phyloP scores from a whole-genome alignment of 192 early-diverging fungal species.

The Pilaira anomala region DNA sequence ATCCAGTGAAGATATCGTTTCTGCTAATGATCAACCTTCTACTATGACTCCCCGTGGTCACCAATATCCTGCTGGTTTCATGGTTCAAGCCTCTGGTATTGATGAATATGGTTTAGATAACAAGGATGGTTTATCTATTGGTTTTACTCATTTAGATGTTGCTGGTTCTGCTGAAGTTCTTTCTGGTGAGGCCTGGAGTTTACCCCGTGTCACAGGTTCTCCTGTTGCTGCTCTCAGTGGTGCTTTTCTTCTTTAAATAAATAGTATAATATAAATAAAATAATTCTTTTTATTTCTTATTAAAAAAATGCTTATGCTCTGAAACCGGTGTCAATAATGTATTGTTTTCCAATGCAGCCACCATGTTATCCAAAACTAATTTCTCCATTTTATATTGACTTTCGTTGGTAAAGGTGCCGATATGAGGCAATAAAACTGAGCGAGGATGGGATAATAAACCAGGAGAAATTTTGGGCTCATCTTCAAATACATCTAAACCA shows the following conservation, averaged over 20 bases:
- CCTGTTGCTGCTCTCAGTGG: slow-evolving; percentile 74
- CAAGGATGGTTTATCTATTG: slow-evolving; percentile 53
- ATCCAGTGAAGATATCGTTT: slow-evolving; percentile 77
- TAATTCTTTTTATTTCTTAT: not conserved
- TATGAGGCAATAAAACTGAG: slow-evolving; percentile 45
- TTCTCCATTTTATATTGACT: slow-evolving; percentile 44
- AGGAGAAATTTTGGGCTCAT: slow-evolving; percentile 46
- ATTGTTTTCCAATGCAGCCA: slow-evolving; percentile 24
- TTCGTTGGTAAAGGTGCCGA: slow-evolving; percentile 46
- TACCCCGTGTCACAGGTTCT: slow-evolving; percentile 69
- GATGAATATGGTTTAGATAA: slow-evolving; percentile 65
- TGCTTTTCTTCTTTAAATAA: slow-evolving; percentile 57
- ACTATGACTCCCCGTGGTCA: slow-evolving; percentile 76
- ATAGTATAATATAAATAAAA: slow-evolving; percentile 9
- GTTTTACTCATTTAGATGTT: slow-evolving; percentile 84
- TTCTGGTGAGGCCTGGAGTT: slow-evolving; percentile 59
- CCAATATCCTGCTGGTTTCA: slow-evolving; percentile 83
- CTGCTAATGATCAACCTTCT: slow-evolving; percentile 74
- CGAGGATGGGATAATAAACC: slow-evolving; percentile 41
- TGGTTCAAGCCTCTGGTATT: slow-evolving; percentile 75
- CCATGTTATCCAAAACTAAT: slow-evolving; percentile 40
- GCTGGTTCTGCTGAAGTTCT: slow-evolving; percentile 74
- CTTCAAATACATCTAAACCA: slow-evolving; percentile 33
- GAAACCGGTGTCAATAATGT: slow-evolving; percentile 39
- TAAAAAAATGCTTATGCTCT: slow-evolving; percentile 31